Percentiles rank a stretch among this genome's conserved stretches.
phyloP scores from a whole-genome alignment of 495 filamentous ascomycete species.

The Aspergillus cavernicola region DNA sequence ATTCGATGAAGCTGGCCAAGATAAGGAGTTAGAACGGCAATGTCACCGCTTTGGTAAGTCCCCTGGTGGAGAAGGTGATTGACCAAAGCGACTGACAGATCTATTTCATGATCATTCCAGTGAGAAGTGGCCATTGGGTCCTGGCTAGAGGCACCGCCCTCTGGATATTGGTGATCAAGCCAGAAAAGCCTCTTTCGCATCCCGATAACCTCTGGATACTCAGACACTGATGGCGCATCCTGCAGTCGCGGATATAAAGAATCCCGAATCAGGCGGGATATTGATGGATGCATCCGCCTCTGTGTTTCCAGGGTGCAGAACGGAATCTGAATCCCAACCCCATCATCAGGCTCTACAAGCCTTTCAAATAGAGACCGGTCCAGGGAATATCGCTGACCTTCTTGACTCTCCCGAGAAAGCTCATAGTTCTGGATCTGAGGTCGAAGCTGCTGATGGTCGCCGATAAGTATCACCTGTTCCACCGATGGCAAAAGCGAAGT shows the following conservation, averaged over 20 bases:
- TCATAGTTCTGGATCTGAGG: slow-evolving; percentile 66
- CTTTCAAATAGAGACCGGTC: slow-evolving; percentile 70
- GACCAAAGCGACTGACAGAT: slow-evolving; percentile 63
- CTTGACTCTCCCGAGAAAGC: slow-evolving; percentile 53
- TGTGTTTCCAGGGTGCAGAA: slow-evolving; percentile 60
- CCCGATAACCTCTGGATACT: slow-evolving; percentile 59
- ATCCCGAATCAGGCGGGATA: slow-evolving; percentile 55
- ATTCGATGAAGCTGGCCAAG: slow-evolving; percentile 67
- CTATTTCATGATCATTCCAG: slow-evolving; percentile 64
- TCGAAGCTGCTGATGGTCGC: slow-evolving; percentile 71
- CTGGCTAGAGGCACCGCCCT: slow-evolving; percentile 42
- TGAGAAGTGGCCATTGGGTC: slow-evolving; percentile 53
- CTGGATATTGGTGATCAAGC: slow-evolving; percentile 62
- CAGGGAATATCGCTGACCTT: slow-evolving; percentile 54
- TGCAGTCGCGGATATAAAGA: slow-evolving; percentile 63
- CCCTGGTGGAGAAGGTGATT: slow-evolving; percentile 72
- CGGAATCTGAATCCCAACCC: slow-evolving; percentile 37
- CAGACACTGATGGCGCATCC: slow-evolving; percentile 50
- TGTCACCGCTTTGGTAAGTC: slow-evolving; percentile 59
- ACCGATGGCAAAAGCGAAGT: slow-evolving; percentile 65
- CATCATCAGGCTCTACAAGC: slow-evolving; percentile 41
- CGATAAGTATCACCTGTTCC: slow-evolving; percentile 72
- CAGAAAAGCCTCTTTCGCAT: slow-evolving; percentile 68
- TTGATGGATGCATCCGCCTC: slow-evolving; percentile 72
- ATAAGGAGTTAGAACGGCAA: slow-evolving; percentile 78